Percentiles rank a stretch among this genome's conserved stretches.
Conservation (phyloP, 2,329 filamentous ascomycete genomes). For the Microdochium nivale region DNA sequence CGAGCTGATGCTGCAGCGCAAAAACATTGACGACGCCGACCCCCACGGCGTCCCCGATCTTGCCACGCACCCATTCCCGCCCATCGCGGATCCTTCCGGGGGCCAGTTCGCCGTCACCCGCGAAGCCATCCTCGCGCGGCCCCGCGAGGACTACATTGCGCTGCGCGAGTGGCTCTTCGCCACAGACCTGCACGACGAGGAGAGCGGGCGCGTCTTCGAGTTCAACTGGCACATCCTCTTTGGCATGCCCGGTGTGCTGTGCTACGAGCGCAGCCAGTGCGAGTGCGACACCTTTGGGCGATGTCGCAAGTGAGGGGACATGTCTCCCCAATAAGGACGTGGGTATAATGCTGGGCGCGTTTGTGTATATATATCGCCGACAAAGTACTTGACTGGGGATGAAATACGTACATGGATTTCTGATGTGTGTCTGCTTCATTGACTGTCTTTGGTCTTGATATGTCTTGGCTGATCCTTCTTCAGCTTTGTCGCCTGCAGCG, state of each 20-base stretch:
- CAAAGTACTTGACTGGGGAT: too few relatives aligned
- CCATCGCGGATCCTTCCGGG: slow-evolving; percentile 36
- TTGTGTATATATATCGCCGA: too few relatives aligned
- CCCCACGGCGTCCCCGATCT: background rate
- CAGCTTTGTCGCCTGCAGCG: too few relatives aligned
- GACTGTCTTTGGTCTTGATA: too few relatives aligned
- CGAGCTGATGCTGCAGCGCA: background rate
- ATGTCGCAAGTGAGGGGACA: background rate
- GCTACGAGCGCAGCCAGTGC: background rate
- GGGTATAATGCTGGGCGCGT: too few relatives aligned
- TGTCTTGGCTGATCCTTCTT: too few relatives aligned
- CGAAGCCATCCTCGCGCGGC: slow-evolving; percentile 28
- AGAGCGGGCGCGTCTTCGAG: slow-evolving; percentile 41
- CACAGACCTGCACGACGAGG: slow-evolving; percentile 29
- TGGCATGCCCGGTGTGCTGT: slow-evolving; percentile 17
- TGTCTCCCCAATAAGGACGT: too few relatives aligned
- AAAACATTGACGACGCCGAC: background rate
- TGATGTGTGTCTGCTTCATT: too few relatives aligned
- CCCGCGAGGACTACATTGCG: slow-evolving; percentile 32
- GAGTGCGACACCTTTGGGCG: background rate
- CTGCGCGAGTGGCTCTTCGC: slow-evolving; percentile 39
- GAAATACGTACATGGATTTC: too few relatives aligned
- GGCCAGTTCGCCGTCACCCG: slow-evolving; percentile 44
- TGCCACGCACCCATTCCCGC: background rate
- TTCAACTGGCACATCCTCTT: slow-evolving; percentile 39